Percentiles rank a stretch among this genome's conserved stretches.
phyloP scores from a whole-genome alignment of 768 basidiomycete species.

The Piloderma croceum region DNA sequence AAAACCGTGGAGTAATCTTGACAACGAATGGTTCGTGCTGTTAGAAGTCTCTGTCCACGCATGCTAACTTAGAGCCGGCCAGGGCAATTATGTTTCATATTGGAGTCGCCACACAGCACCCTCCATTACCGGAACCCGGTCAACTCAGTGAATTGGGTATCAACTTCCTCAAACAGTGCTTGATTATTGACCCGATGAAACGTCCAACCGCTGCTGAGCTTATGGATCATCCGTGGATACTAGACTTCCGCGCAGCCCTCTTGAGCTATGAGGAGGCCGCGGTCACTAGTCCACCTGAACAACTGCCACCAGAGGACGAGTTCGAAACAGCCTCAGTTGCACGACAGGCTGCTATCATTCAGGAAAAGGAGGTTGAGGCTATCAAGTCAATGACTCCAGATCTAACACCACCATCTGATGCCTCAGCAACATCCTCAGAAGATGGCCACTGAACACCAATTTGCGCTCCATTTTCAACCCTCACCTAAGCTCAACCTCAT shows the following conservation, averaged over 20 bases:
- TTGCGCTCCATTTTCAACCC: too few species aligned
- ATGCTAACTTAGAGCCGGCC: constrained; percentile 4
- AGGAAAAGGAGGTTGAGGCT: constrained; percentile 56
- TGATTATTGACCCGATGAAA: constrained; percentile 78
- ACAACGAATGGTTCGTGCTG: constrained; percentile 87
- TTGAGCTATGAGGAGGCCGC: constrained; percentile 60
- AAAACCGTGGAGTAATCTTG: constrained; percentile 97
- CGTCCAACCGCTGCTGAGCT: constrained; percentile 84
- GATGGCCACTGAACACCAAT: too few species aligned
- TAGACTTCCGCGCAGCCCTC: constrained; percentile 70
- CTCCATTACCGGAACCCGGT: constrained; percentile 86
- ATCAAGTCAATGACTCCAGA: constrained; percentile 27
- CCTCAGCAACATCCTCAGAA: neutral
- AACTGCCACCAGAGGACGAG: constrained; percentile 42
- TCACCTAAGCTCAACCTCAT: neutral
- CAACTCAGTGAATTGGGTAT: constrained; percentile 88
- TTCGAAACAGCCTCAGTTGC: constrained; percentile 48
- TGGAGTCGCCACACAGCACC: constrained; percentile 93
- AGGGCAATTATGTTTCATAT: constrained; percentile 99
- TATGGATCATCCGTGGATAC: constrained; percentile 86
- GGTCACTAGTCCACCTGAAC: constrained; percentile 40
- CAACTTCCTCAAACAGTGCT: constrained; percentile 87
- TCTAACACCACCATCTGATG: constrained; percentile 1
- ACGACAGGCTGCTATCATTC: constrained; percentile 50
- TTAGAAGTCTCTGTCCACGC: neutral